phyloP scores from a whole-genome alignment of 257 asterid genomes.

The Solanum bulbocastanum region DNA sequence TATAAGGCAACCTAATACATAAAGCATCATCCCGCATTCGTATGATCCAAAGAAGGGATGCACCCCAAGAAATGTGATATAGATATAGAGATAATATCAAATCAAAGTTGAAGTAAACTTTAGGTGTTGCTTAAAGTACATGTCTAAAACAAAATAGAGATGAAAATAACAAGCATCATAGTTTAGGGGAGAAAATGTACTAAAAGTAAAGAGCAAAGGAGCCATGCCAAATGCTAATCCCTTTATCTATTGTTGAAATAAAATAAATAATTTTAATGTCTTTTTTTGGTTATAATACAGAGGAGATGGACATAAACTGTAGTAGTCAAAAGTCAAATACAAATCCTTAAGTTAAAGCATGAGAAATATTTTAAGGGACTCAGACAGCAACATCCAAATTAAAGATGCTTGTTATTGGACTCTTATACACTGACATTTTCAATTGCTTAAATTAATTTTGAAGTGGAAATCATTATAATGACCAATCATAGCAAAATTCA shows the following conservation, averaged over 20 bases:
- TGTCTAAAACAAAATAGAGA: background rate
- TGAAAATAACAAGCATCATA: background rate
- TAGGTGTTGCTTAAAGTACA: background rate
- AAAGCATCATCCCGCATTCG: background rate
- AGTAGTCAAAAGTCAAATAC: background rate
- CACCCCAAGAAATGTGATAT: background rate
- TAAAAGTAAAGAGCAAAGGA: background rate
- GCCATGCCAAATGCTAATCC: background rate
- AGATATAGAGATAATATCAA: background rate
- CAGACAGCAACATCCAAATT: background rate
- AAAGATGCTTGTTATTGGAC: background rate
- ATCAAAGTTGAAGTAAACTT: background rate
- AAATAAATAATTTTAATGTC: background rate
- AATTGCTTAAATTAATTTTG: background rate
- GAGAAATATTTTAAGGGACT: background rate
- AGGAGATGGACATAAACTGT: background rate
- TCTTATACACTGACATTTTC: background rate
- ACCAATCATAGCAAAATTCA: background rate
- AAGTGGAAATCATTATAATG: background rate
- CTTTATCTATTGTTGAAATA: background rate
- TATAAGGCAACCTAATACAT: background rate
- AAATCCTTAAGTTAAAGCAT: background rate
- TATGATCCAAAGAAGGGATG: background rate
- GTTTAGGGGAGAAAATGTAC: background rate
- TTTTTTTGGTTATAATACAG: background rate